Conservation (phyloP, 345 rosid species). For the Kernera saxatilis region DNA sequence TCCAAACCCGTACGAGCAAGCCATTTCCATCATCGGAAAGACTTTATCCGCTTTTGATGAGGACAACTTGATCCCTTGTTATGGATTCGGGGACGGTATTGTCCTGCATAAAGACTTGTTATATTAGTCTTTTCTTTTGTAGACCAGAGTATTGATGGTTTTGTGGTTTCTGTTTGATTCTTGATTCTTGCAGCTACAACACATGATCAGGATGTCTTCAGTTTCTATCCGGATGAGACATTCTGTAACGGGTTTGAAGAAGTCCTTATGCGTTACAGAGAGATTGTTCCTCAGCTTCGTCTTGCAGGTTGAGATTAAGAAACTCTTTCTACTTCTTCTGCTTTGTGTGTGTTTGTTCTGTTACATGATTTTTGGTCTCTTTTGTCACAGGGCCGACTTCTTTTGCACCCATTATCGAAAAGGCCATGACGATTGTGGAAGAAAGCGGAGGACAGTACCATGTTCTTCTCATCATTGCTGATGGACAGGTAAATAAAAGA, state of each 20-base stretch:
- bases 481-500: slow-evolving; percentile 59
- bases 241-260: slow-evolving; percentile 81
- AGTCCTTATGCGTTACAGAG: slow-evolving; percentile 62
- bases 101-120: not conserved
- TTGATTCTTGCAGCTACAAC: slow-evolving; percentile 58
- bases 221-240: slow-evolving; percentile 57
- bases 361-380: not conserved
- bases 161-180: not conserved
- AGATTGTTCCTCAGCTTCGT: slow-evolving; percentile 65
- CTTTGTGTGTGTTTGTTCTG: not conserved
- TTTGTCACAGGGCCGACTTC: slow-evolving; percentile 68
- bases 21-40: slow-evolving; percentile 72
- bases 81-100: slow-evolving; percentile 71
- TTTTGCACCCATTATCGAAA: slow-evolving; percentile 78
- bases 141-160: not conserved
- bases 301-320: slow-evolving; percentile 54
- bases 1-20: slow-evolving; percentile 78
- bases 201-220: slow-evolving; percentile 83
- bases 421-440: slow-evolving; percentile 74
- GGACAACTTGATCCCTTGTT: slow-evolving; percentile 81
- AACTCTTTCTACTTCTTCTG: not conserved
- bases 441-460: slow-evolving; percentile 84
- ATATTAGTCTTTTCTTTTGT: not conserved
- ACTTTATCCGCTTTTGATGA: slow-evolving; percentile 71
- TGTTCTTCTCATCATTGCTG: slow-evolving; percentile 77